Base-by-base conservation (phyloP, 1,139 yeast genomes). In the Scheffersomyces illinoinensis region DNA sequence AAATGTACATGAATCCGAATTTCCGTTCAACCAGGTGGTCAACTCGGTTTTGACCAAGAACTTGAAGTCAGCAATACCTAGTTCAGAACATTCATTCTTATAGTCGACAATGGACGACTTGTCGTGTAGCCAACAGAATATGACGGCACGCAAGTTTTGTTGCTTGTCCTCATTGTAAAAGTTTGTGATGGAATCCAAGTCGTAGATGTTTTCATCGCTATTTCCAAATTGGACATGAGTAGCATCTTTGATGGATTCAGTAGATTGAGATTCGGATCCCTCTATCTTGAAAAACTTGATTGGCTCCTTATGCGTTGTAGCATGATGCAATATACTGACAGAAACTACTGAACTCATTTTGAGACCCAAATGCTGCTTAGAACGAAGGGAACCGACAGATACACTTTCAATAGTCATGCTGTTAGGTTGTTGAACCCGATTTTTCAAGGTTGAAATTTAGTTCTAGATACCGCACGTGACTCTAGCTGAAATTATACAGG, bases 1-100 rank as follows among this genome's bases (percentile, higher is more conserved):
- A 67, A 85, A 87, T 56, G 84, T 80, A 63, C 90, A 86, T 5
- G 81, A 74, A 53, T 83, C 87, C 7, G 85, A 78, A 43, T 86
- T 81, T 4, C 97, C 97, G 61, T 83, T 83, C 59, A 93, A 80
- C 93, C 96, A 93, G 21, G 92, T 85, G 56, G 88, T 81, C 63
- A 95, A 82, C 69, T 93, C 97, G 4, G 93, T 88, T 74, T 96
- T 88, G 65, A 92, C 97, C 72, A 91, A 77, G 70, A 95, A 93
- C 62, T 92, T 88, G 72, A 96, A 85, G 64, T 91, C 91, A 4
- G 86, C 80, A 50, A 93, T 82, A 4, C 85, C 84, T 56, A 83
- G 77, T 57, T 84, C 85, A 63, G 87, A 87, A 66, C 97, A 91
- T 56, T 85, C 88, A 24, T 87, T 84, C 63, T 92, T 85, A 70